Evolutionary conservation across 176 grass and related monocot species (phyloP), one percentile per base, ranked within the genome.

Genomic region (Carex pumila): DNA sequence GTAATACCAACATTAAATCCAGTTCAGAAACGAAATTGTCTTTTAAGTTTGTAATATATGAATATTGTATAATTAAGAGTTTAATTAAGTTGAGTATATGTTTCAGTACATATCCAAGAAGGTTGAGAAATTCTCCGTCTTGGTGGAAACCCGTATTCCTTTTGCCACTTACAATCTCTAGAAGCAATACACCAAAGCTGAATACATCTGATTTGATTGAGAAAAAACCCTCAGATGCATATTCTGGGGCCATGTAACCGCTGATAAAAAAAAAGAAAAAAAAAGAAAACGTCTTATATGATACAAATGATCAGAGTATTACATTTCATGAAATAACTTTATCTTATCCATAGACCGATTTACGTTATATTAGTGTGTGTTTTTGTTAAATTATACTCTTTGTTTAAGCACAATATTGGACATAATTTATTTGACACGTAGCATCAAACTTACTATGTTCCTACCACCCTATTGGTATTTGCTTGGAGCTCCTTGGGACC

Each of bases 221-320:
- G 70, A 86, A 89, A 36, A 61, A 31, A 32, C 88, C 88, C 64
- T 78, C 45, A 14, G 82, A 79, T 37, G 84, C 88, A 43, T 89
- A 89, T 15, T 89, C 88, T 8, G 88, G 88, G 71, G 88, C 81
- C 88, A 89, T 89, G 59, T 89, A 89, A 30, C 88, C 88, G 39
- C 88, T 89, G 59, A 34, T 34, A 34, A 34, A 34, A 34, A 34
- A 34, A 56, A 64, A 76, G n/a, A 32, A 83, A 29, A 22, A 25
- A 57, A 47, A 1, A n/a, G n/a, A 10, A 7, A 71, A 47, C 11
- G 21, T 4, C 54, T 56, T 56, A 14, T 14, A 14, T 14, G 11
- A 14, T 56, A 56, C 12, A 56, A 56, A 56, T 14, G 0, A 15
- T 56, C 11, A 56, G 12, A 14, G 15, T 15, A 56, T 14, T 56